phyloP scores from a whole-genome alignment of 305 asterid genomes.

The Fraxinus dipetala region DNA sequence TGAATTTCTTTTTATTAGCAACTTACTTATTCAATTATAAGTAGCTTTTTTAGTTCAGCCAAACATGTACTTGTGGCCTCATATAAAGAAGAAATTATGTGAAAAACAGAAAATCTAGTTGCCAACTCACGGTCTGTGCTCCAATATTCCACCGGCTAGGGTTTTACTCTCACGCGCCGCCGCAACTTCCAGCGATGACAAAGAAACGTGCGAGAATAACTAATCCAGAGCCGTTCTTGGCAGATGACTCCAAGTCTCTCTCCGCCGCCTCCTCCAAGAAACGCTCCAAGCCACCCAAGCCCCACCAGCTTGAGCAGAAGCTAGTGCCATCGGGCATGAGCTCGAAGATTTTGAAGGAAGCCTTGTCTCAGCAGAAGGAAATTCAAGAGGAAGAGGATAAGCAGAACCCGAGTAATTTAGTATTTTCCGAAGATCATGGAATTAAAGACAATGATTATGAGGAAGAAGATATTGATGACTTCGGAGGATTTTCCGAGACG shows the following conservation, averaged over 20 bases:
- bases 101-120: neutral
- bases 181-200: constrained; percentile 37
- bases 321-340: constrained; percentile 61
- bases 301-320: constrained; percentile 64
- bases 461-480: constrained; percentile 65
- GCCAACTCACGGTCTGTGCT: neutral
- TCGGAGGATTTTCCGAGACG: constrained; percentile 62
- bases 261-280: constrained; percentile 51
- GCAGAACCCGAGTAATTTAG: constrained; percentile 29
- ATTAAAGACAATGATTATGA: constrained; percentile 37
- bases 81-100: too few relatives aligned
- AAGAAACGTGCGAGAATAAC: constrained; percentile 69
- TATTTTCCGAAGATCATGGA: constrained; percentile 26
- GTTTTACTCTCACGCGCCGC: constrained; percentile 7
- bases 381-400: constrained; percentile 66
- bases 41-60: neutral
- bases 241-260: constrained; percentile 42
- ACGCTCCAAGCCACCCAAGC: constrained; percentile 63
- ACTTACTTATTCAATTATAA: too few relatives aligned
- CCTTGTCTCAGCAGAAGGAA: constrained; percentile 74
- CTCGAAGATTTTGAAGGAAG: constrained; percentile 75
- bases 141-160: neutral
- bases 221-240: constrained; percentile 74
- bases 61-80: neutral
- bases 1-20: too few relatives aligned